Percentiles rank a stretch among this genome's conserved stretches.
phyloP scores from a whole-genome alignment of 83 land plant species.

The Diphasiastrum complanatum region DNA sequence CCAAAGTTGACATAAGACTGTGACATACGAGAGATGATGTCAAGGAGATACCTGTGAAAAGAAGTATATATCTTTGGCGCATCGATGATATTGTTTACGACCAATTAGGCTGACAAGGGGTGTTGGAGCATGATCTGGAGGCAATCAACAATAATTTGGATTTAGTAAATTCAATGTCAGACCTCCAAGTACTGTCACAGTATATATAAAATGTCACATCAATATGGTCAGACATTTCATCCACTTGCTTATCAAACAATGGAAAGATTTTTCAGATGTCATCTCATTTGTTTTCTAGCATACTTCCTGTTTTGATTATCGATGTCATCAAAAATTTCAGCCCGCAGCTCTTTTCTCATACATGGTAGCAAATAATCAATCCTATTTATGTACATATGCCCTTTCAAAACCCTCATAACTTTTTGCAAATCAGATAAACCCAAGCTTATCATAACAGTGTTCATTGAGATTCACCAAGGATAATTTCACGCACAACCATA shows the following conservation, averaged over 20 bases:
- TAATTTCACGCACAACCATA: slow-evolving; percentile 66
- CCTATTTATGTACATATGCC: too few species aligned
- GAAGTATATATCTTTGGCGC: slow-evolving; percentile 84
- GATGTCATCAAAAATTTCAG: too few species aligned
- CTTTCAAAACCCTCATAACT: too few species aligned
- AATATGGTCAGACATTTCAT: too few species aligned
- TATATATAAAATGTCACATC: too few species aligned
- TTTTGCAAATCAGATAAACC: too few species aligned
- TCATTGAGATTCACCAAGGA: slow-evolving; percentile 76
- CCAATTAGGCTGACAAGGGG: slow-evolving; percentile 85
- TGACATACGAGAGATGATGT: too few species aligned
- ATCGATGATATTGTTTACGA: slow-evolving; percentile 72
- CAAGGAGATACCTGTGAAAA: slow-evolving; percentile 66
- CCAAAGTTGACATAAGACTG: too few species aligned
- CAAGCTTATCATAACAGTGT: too few species aligned
- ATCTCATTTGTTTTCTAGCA: background rate
- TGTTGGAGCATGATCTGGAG: slow-evolving; percentile 81
- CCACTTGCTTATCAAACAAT: background rate
- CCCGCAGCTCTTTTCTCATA: too few species aligned
- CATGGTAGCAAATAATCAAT: too few species aligned
- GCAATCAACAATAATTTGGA: background rate
- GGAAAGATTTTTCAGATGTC: background rate
- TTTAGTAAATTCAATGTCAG: background rate
- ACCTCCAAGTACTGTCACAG: too few species aligned
- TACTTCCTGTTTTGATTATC: background rate